Conservation (phyloP, 2,329 filamentous ascomycete genomes). For the Aureobasidium namibiae region DNA sequence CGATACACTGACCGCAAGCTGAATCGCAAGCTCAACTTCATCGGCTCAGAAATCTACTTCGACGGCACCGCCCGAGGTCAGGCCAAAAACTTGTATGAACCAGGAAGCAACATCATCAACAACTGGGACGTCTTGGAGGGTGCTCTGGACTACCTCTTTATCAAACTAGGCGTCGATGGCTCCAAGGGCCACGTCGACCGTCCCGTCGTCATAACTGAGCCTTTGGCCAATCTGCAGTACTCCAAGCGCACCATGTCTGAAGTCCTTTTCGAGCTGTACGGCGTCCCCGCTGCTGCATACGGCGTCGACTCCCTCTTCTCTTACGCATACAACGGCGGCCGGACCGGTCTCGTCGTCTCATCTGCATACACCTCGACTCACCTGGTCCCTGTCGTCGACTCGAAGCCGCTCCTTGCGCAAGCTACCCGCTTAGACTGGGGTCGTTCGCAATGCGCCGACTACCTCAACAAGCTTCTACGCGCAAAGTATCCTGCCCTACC, state of each 20-base stretch:
- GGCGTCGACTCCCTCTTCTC: constrained; percentile 96
- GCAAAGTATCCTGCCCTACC: constrained; percentile 89
- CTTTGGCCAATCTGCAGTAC: constrained; percentile 84
- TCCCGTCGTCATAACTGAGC: constrained; percentile 91
- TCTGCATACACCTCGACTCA: constrained; percentile 93
- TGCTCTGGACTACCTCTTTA: constrained; percentile 84
- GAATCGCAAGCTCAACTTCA: constrained; percentile 83
- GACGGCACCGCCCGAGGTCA: constrained; percentile 90
- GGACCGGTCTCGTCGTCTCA: constrained; percentile 78
- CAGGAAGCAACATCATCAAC: constrained; percentile 80
- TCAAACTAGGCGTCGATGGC: constrained; percentile 82
- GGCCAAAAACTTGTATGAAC: constrained; percentile 83
- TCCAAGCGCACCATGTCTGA: constrained; percentile 80
- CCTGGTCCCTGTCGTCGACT: constrained; percentile 84
- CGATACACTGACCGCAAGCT: constrained; percentile 93
- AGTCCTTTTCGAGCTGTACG: constrained; percentile 93
- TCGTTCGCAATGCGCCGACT: constrained; percentile 81
- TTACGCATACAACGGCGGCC: constrained; percentile 84
- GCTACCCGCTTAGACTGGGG: constrained; percentile 93
- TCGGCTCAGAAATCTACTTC: constrained; percentile 85
- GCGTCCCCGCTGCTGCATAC: constrained; percentile 80
- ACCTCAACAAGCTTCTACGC: constrained; percentile 77
- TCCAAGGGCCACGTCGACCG: constrained; percentile 67
- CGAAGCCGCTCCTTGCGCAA: constrained; percentile 74
- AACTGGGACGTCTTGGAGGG: constrained; percentile 99